Conservation (phyloP, 495 filamentous ascomycete species). For the Xylaria curta region DNA sequence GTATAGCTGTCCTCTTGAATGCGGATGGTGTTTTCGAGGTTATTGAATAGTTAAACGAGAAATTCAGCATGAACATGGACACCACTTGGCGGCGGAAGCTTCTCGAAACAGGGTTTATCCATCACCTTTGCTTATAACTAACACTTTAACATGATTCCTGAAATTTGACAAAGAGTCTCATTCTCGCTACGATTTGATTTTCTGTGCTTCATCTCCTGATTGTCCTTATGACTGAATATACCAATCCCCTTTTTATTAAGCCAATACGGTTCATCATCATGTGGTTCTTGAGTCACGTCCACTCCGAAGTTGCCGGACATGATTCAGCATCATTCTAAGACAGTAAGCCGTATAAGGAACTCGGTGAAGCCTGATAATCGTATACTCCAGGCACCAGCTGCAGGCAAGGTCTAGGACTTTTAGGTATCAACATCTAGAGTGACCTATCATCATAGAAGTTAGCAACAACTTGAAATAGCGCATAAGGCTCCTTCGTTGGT, state of each 20-base stretch:
- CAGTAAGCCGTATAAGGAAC: not conserved
- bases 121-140: not conserved
- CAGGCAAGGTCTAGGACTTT: not conserved
- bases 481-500: not conserved
- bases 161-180: not conserved
- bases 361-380: not conserved
- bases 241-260: not conserved
- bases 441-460: not conserved
- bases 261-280: not conserved
- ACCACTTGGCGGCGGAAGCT: not conserved
- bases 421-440: not conserved
- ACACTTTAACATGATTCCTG: not conserved
- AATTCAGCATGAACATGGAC: not conserved
- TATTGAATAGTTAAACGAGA: not conserved
- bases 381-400: not conserved
- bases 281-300: not conserved
- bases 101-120: not conserved
- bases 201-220: not conserved
- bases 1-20: not conserved
- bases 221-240: not conserved
- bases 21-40: not conserved
- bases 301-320: not conserved
- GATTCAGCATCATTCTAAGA: not conserved
- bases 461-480: not conserved
- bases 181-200: not conserved